phyloP scores from a whole-genome alignment of 2,329 filamentous ascomycete genomes.

The Botrytis fabae region DNA sequence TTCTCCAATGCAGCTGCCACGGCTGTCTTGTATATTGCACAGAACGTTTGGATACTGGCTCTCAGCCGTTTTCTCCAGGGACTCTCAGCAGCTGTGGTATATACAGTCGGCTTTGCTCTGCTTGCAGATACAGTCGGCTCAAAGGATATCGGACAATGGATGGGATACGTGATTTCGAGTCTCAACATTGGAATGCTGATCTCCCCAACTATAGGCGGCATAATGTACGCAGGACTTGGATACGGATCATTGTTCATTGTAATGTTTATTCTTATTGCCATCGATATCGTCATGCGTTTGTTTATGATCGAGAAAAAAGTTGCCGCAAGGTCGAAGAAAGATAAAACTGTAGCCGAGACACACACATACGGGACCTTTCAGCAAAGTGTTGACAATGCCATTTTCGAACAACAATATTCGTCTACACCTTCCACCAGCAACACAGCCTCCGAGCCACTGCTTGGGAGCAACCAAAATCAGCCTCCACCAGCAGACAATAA shows the following conservation, averaged over 20 bases:
- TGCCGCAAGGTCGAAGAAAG: slow-evolving; percentile 46
- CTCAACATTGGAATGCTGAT: slow-evolving; percentile 57
- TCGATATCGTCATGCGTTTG: slow-evolving; percentile 57
- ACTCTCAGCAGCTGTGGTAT: slow-evolving; percentile 65
- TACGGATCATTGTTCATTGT: slow-evolving; percentile 61
- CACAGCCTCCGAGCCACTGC: slow-evolving; percentile 1
- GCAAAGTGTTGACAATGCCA: not conserved
- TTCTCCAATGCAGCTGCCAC: slow-evolving; percentile 46
- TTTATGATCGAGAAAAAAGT: slow-evolving; percentile 57
- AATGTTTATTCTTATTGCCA: slow-evolving; percentile 53
- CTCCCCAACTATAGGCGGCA: slow-evolving; percentile 45
- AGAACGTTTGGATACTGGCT: slow-evolving; percentile 10
- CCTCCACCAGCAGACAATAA: slow-evolving; percentile 19
- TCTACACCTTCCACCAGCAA: not conserved
- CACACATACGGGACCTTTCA: slow-evolving; percentile 17
- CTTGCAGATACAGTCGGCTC: slow-evolving; percentile 68
- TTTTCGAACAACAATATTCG: not conserved
- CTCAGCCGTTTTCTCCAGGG: slow-evolving; percentile 25
- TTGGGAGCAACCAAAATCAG: slow-evolving; percentile 26
- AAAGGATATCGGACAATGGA: slow-evolving; percentile 57
- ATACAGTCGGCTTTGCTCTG: slow-evolving; percentile 69
- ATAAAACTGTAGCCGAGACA: not conserved
- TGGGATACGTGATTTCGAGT: slow-evolving; percentile 61
- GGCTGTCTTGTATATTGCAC: slow-evolving; percentile 59
- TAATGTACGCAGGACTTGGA: slow-evolving; percentile 44